These are phyloP conservation scores for Paramecium octaurelia DNA, from an alignment of 73 alveolate genomes.

Conservation along the genomic window DNA sequence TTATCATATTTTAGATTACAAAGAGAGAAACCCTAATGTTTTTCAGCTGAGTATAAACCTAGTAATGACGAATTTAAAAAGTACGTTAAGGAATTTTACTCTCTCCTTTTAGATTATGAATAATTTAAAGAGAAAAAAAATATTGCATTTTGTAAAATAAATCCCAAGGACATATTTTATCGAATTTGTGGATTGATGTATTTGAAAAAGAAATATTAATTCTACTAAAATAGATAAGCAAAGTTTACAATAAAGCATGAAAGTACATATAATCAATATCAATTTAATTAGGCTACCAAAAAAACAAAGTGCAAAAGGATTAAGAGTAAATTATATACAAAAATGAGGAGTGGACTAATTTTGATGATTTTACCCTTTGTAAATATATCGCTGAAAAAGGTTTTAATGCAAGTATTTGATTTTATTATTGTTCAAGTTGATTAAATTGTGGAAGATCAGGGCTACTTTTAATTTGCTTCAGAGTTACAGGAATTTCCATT, in stretches of 20 bases:
- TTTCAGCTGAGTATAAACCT: conserved; percentile 45
- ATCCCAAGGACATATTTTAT: conserved; percentile 5
- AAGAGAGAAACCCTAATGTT: conserved; percentile 26
- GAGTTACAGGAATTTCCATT: background rate
- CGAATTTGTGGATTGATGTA: conserved; percentile 12
- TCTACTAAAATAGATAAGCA: background rate
- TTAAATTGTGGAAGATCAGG: background rate
- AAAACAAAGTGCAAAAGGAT: background rate
- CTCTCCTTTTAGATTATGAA: conserved; percentile 28
- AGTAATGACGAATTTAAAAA: conserved; percentile 42
- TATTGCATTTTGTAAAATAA: conserved; percentile 47
- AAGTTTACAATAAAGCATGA: background rate
- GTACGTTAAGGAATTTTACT: conserved; percentile 48
- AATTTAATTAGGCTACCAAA: background rate
- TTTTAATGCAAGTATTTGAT: background rate
- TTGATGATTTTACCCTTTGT: background rate
- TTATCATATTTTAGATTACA: background rate
- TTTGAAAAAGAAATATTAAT: background rate
- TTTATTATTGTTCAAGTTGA: background rate
- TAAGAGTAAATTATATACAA: background rate
- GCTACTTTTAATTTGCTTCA: background rate
- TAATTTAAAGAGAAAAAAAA: conserved; percentile 24
- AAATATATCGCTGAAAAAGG: conserved; percentile 28
- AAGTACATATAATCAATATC: background rate
- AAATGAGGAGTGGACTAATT: conserved; percentile 25